Conservation (phyloP, 2,329 filamentous ascomycete genomes). For the Alternaria sp. region DNA sequence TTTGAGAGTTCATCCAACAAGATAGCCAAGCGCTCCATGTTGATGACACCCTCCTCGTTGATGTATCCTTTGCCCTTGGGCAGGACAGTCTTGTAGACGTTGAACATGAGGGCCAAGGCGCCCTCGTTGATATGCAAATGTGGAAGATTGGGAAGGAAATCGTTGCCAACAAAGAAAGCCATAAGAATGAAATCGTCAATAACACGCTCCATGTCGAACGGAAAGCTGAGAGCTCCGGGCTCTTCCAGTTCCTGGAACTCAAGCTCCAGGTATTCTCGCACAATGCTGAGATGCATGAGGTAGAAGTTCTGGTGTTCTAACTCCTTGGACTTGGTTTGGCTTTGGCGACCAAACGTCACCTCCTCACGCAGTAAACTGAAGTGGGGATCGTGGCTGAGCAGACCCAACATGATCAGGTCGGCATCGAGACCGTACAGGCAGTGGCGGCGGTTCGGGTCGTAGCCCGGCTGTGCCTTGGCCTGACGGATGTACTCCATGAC, state of each 20-base stretch:
- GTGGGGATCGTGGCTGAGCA: constrained; percentile 96
- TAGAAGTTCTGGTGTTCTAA: constrained; percentile 99
- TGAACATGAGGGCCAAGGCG: constrained; percentile 95
- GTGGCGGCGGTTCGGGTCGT: constrained; percentile 91
- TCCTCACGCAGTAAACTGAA: constrained; percentile 97
- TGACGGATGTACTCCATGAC: constrained; percentile 99
- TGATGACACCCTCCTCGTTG: constrained; percentile 93
- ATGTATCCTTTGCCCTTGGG: constrained; percentile 92
- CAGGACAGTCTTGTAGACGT: constrained; percentile 89
- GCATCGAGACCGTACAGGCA: constrained; percentile 97
- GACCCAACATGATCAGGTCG: constrained; percentile 96
- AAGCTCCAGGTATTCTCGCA: constrained; percentile 93
- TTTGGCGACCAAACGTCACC: constrained; percentile 92
- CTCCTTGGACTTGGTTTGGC: constrained; percentile 89
- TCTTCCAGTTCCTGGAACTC: constrained; percentile 93
- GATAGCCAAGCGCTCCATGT: constrained; percentile 76
- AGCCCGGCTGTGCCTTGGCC: constrained; percentile 91
- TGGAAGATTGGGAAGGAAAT: constrained; percentile 96
- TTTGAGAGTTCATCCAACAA: constrained; percentile 85
- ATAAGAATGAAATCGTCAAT: constrained; percentile 99
- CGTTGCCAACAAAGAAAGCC: constrained; percentile 99
- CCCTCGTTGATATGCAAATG: constrained; percentile 98
- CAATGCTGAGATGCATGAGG: constrained; percentile 94
- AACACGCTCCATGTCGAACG: constrained; percentile 91
- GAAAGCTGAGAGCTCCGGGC: constrained; percentile 72